Conservation (phyloP, 192 early-diverging fungal genomes). For the Helicostylum pulchrum region DNA sequence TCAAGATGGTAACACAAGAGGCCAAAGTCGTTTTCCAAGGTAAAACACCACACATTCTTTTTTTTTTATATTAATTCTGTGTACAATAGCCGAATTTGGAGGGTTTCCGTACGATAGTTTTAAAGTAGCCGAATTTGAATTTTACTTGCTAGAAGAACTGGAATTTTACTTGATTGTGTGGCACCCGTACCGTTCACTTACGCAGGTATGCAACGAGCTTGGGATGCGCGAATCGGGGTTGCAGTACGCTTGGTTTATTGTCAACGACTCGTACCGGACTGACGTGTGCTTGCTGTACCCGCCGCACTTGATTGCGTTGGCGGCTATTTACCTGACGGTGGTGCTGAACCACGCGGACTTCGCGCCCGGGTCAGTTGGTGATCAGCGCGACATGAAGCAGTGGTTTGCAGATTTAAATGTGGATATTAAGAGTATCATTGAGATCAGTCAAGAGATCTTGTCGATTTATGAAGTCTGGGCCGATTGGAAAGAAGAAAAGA, state of each 20-base stretch:
- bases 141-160: conserved; percentile 86
- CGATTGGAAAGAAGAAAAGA: conserved; percentile 57
- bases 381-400: conserved; percentile 60
- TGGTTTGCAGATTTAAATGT: conserved; percentile 86
- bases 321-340: conserved; percentile 71
- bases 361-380: conserved; percentile 35
- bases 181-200: conserved; percentile 83
- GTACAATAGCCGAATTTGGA: conserved; percentile 40
- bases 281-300: conserved; percentile 82
- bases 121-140: conserved; percentile 90
- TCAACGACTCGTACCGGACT: conserved; percentile 83
- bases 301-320: conserved; percentile 85
- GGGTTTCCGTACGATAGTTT: conserved; percentile 65
- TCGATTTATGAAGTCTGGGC: conserved; percentile 68
- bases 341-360: conserved; percentile 49
- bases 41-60: conserved; percentile 8
- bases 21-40: conserved; percentile 44
- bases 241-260: conserved; percentile 69
- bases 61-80: too few species aligned
- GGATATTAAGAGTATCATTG: conserved; percentile 69
- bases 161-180: conserved; percentile 87
- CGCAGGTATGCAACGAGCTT: conserved; percentile 50
- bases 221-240: conserved; percentile 48
- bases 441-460: conserved; percentile 75
- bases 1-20: conserved; percentile 54